Evolutionary conservation across 148 eudicot genomes (phyloP), one percentile per base, ranked within the genome.

Genomic region (Hydrangea macrophylla): DNA sequence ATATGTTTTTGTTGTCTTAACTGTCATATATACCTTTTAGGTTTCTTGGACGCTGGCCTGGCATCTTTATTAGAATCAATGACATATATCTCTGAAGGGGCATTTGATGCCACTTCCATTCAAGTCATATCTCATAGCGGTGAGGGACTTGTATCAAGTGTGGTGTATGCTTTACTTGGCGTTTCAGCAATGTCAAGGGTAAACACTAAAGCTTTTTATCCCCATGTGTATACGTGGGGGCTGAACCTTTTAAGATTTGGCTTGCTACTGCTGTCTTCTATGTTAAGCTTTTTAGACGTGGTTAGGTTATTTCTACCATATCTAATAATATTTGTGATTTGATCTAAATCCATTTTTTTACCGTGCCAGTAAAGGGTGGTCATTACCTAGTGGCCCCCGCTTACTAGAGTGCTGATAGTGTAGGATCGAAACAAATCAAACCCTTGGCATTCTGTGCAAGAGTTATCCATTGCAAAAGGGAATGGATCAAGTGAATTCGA

Each of bases 161-260:
- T 94, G 73, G 76, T 94, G 44, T 94, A 94, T 56, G 99, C 99
- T 73, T 78, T 94, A 76, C 99, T 94, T 70, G 97, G 99, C 53
- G 86, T 88, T 71, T 88, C 97, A 23, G 99, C 99, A 71, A 86
- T 94, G 96, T 90, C 99, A 61, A 86, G 97, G 92, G 99, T 94
- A 90, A 82, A 74, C 51, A 39, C 53, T 28, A 40, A 56, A 68
- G 60, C 44, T 58, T 67, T 27, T 17, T 55, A 23, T 62, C 58
- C 50, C 55, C 8, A 35, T 35, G 39, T 35, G 39, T 35, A 35
- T 35, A 35, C n/a, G n/a, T n/a, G 39, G 39, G 39, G 39, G 39
- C 39, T 8, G 5, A n/a, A n/a, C n/a, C 13, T 15, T 45, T 12
- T 45, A 5, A 12, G 20, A 17, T 33, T 32, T 13, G 1, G n/a